Evolutionary conservation across 2,329 filamentous ascomycete genomes (phyloP).

Genomic region (Ascochyta lentis): DNA sequence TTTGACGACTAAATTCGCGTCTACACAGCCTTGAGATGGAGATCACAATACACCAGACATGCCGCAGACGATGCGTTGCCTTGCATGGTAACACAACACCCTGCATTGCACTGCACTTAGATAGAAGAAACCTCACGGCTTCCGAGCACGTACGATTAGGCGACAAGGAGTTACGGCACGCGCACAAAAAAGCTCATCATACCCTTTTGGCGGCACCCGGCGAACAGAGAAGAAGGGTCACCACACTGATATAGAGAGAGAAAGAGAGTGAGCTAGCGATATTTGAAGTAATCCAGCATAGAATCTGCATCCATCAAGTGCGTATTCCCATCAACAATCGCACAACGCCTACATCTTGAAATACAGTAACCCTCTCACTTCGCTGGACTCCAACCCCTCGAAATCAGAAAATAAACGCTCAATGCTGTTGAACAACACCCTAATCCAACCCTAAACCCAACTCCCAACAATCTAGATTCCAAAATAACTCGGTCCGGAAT

Average conservation of each 20-base stretch:
- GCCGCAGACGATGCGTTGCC: too few relatives aligned
- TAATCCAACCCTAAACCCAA: too few relatives aligned
- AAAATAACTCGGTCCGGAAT: too few relatives aligned
- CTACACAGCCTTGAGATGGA: neutral
- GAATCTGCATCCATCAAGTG: neutral
- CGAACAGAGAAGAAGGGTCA: neutral
- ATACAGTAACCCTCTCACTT: too few relatives aligned
- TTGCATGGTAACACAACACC: too few relatives aligned
- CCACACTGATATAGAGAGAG: neutral
- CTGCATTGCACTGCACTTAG: too few relatives aligned
- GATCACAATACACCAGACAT: neutral
- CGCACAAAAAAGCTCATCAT: conserved; percentile 12
- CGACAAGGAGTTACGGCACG: conserved; percentile 8
- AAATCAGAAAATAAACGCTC: too few relatives aligned
- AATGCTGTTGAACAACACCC: too few relatives aligned
- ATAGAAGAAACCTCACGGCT: conserved; percentile 1
- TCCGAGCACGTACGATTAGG: neutral
- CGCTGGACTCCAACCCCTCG: too few relatives aligned
- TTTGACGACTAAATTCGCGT: conserved; percentile 76
- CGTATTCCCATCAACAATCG: too few relatives aligned
- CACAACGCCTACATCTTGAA: too few relatives aligned
- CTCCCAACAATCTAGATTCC: too few relatives aligned
- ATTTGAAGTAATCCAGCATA: neutral
- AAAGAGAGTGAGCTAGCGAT: neutral
- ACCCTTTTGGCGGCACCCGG: conserved; percentile 9